phyloP scores from a whole-genome alignment of 106 monocot genomes.

The Dioscorea alata region DNA sequence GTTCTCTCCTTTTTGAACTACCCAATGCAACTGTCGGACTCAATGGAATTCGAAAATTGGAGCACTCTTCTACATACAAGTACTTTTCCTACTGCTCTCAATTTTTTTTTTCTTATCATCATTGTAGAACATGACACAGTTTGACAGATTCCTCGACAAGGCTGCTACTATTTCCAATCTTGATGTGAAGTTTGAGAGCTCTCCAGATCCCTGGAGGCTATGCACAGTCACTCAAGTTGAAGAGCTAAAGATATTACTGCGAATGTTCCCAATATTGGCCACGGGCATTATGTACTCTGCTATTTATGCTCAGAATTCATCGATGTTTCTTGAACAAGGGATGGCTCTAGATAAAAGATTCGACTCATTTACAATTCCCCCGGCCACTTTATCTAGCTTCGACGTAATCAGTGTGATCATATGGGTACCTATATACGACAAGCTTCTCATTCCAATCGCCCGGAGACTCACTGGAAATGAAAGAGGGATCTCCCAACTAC shows the following conservation, averaged over 20 bases:
- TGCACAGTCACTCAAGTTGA: conserved; percentile 73
- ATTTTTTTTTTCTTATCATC: too few relatives aligned
- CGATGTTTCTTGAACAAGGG: conserved; percentile 65
- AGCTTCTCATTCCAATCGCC: not conserved
- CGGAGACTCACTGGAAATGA: conserved; percentile 46
- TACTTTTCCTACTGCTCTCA: not conserved
- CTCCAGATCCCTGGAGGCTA: conserved; percentile 46
- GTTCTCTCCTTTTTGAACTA: conserved; percentile 65
- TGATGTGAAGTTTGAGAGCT: conserved; percentile 6
- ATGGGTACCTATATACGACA: conserved; percentile 58
- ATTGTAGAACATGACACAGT: not conserved
- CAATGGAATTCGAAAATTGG: conserved; percentile 82
- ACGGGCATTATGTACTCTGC: too few relatives aligned
- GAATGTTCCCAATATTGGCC: too few relatives aligned
- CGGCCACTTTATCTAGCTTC: conserved; percentile 56
- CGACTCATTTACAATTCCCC: conserved; percentile 48
- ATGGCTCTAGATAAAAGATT: conserved; percentile 41
- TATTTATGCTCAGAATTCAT: conserved; percentile 40
- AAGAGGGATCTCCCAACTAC: conserved; percentile 53
- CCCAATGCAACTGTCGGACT: conserved; percentile 63
- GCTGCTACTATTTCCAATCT: conserved; percentile 34
- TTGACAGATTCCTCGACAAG: conserved; percentile 48
- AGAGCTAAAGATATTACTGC: conserved; percentile 54
- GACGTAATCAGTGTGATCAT: conserved; percentile 48
- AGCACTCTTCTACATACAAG: conserved; percentile 55